Percentiles rank a stretch among this genome's conserved stretches.
Evolutionary conservation across 2,329 filamentous ascomycete species (phyloP).

Genomic region (Huntiella omanensis): DNA sequence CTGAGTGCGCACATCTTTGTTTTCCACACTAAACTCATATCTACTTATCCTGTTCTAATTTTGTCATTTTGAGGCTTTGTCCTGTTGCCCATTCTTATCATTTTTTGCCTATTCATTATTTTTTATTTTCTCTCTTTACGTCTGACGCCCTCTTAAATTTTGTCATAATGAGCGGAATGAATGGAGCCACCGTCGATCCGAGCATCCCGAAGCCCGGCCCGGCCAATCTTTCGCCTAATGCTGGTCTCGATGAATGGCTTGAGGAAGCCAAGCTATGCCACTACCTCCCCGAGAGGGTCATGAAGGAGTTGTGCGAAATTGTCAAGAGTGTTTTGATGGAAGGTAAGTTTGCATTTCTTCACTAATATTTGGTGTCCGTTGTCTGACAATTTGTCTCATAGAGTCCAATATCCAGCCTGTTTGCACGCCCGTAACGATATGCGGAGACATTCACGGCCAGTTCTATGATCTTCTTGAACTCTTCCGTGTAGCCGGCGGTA

Average conservation of each 20-base stretch:
- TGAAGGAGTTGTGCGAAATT: constrained; percentile 98
- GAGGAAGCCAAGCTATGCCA: constrained; percentile 94
- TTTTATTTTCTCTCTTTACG: not conserved
- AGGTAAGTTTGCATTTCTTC: constrained; percentile 32
- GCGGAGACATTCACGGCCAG: constrained; percentile 95
- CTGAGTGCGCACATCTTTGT: constrained; percentile 4
- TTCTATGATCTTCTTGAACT: constrained; percentile 96
- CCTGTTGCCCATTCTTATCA: not conserved
- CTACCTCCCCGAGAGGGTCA: constrained; percentile 84
- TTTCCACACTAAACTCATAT: not conserved
- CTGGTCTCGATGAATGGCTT: constrained; percentile 88
- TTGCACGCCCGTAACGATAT: constrained; percentile 85
- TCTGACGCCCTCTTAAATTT: not conserved
- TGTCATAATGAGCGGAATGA: not conserved
- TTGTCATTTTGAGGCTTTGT: not conserved
- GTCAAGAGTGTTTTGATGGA: constrained; percentile 99
- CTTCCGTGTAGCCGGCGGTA: constrained; percentile 88
- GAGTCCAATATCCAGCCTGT: constrained; percentile 99
- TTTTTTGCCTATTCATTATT: constrained; percentile 3
- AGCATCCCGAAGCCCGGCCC: constrained; percentile 73
- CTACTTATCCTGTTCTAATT: not conserved
- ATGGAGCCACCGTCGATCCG: constrained; percentile 4
- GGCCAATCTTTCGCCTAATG: constrained; percentile 63
- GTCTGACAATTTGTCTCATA: constrained; percentile 18
- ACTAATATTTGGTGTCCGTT: not conserved